Percentiles rank a stretch among this genome's conserved stretches.
These are phyloP conservation scores for Botrytis byssoidea DNA, from an alignment of 2,329 filamentous ascomycete genomes.

Conservation along the genomic window DNA sequence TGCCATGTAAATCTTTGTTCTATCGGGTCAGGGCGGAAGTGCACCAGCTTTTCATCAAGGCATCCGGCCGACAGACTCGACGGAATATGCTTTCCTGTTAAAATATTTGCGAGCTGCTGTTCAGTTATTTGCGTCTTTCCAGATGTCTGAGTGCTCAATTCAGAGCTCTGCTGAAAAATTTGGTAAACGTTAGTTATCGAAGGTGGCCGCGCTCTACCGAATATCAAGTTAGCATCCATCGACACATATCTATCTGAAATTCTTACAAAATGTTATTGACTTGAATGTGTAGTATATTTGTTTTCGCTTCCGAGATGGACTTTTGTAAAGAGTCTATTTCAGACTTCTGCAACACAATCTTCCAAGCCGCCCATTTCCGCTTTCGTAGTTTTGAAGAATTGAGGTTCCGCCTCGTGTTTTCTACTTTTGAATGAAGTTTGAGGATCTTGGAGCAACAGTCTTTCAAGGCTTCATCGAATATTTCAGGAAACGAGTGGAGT, in stretches of 20 bases:
- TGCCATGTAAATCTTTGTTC: no score
- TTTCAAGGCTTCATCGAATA: background rate
- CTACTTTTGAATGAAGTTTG: background rate
- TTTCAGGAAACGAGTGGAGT: background rate
- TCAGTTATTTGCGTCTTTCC: background rate
- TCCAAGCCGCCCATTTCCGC: constrained; percentile 3
- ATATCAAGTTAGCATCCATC: background rate
- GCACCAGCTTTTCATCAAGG: background rate
- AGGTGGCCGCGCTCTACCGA: background rate
- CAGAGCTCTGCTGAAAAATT: background rate
- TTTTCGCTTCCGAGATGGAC: background rate
- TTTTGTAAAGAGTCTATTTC: background rate
- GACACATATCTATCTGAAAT: background rate
- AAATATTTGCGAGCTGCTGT: background rate
- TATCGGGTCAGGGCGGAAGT: no score
- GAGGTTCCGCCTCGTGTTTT: background rate
- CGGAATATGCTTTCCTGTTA: background rate
- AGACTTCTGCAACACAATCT: background rate
- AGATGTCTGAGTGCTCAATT: background rate
- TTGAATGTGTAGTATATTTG: background rate
- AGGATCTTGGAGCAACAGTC: background rate
- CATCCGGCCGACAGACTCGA: background rate
- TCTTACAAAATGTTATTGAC: background rate
- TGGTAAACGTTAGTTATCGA: background rate
- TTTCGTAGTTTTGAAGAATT: background rate